Base-by-base conservation (phyloP, 2,329 filamentous ascomycete genomes). In the Arthrobotrys musiformis region DNA sequence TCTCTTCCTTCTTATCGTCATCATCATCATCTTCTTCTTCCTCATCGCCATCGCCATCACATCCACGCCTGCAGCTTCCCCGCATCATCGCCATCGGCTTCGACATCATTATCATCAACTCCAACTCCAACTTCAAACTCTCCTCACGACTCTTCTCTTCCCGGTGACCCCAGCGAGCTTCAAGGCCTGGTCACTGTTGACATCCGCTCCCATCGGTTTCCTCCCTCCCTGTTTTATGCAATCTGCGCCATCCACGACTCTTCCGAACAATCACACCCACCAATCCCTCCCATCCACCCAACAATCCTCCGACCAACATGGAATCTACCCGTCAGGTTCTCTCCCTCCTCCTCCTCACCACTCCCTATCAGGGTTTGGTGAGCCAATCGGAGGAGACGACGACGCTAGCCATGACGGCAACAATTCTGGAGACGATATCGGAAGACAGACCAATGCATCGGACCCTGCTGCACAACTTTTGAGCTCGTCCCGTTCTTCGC, bases 221-320 rank as follows among this genome's bases (percentile, higher is more conserved):
- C 35, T 61, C 17, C 50, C 73, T 52, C 54, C 67, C 66, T 70
- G 73, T 77, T 77, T 77, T 77, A 77, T 77, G 73, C 73, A 52
- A 63, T 77, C 73, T 77, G 73, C 66, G 66, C 66, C 66, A 17
- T 70, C 73, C 4, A 61, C 72, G 50, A 66, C 66, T 35, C 30
- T 50, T 3, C 44, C 40, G 26, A 70, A 33, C 64, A 15, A 40
- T 52, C 3, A 61, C 4, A 52, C 42, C 33, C 40, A 64, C n/a
- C 58, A 62, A 54, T 28, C 30, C 1, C 50, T 33, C 28, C 30
- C 66, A 30, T 17, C 17, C 11, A n/a, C 60, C 30, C 66, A 63
- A 66, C 46, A 66, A 70, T 52, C 26, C 66, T 42, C 66, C 48
- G 24, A 62, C 40, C 66, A 77, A 70, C 22, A 77, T 77, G 73